Percentiles rank a stretch among this genome's conserved stretches.
These are phyloP conservation scores for Cyclocybe aegerita DNA, from an alignment of 768 basidiomycete species.

Conservation along the genomic window DNA sequence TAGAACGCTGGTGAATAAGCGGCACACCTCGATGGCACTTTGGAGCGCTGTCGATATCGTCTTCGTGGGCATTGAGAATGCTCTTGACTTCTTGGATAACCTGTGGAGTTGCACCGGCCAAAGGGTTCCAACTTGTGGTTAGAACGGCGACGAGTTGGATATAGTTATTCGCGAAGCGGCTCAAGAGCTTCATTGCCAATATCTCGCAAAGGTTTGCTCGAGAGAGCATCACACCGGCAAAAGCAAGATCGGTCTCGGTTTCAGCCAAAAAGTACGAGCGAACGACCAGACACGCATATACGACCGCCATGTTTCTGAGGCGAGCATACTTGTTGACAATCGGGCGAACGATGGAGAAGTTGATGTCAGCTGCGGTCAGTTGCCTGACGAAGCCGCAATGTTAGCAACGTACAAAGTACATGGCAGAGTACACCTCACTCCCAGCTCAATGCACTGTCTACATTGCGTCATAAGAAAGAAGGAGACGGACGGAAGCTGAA, in stretches of 20 bases:
- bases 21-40: constrained; percentile 82
- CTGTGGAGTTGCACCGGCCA: constrained; percentile 69
- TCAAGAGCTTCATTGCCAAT: constrained; percentile 83
- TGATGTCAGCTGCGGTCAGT: constrained; percentile 79
- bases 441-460: constrained; percentile 77
- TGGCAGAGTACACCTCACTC: constrained; percentile 51
- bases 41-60: constrained; percentile 68
- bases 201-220: constrained; percentile 83
- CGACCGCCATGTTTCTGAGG: constrained; percentile 69
- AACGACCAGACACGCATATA: constrained; percentile 78
- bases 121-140: constrained; percentile 82
- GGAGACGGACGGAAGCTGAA: constrained; percentile 1
- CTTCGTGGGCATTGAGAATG: constrained; percentile 54
- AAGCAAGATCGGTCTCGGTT: constrained; percentile 71
- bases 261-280: constrained; percentile 76
- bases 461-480: constrained; percentile 13
- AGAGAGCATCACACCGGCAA: constrained; percentile 66
- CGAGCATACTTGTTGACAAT: constrained; percentile 77
- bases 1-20: background rate
- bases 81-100: constrained; percentile 68
- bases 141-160: constrained; percentile 79
- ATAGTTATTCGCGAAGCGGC: constrained; percentile 68
- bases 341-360: constrained; percentile 77
- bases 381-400: constrained; percentile 45
- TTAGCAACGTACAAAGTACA: constrained; percentile 3